Evolutionary conservation across 768 basidiomycete species (phyloP), one percentile per base, ranked within the genome.

Genomic region (Guyanaporus albipodus): DNA sequence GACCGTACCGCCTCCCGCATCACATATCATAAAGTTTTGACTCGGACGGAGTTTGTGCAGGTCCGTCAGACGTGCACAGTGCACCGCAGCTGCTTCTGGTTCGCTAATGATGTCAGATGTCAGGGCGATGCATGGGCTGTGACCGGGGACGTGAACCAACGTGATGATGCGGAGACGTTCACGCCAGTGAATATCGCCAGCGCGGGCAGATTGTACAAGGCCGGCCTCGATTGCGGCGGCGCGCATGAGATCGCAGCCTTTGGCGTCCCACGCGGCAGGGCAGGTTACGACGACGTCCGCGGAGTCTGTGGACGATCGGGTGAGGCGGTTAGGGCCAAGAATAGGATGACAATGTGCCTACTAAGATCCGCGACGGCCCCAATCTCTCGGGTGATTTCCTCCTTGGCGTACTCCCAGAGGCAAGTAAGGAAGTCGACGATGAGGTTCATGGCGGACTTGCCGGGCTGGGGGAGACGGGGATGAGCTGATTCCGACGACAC

Each of bases 11-110:
- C 89, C 88, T 59, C 87, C 91, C 17, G 89, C 90, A 66, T 94
- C 91, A 59, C 87, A 90, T n/a, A 94, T 87, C 64, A 93, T 83
- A 61, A 93, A 93, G 53, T 82, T 89, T 59, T 93, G 89, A 18
- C 83, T 85, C 0, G 87, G 78, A 41, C 79, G 82, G 44, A 93
- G 70, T 54, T 83, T 82, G 65, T 91, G 87, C 3, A 93, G 70
- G 49, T 86, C 81, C 24, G 87, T 87, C 42, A 93, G 72, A 49
- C 85, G 80, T 3, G 86, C 88, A 49, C 89, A 91, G 50, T 94
- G 91, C 8, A 92, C 86, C 8, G 91, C 91, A n/a, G 90, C 91
- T 2, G 91, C 91, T 66, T 92, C 91, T 23, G 80, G 78, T 52
- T 81, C 80, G 18, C 78, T 81, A 54, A 50, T 56, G 24, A 54